A percentile compares a stretch with the other conserved stretches of the same genome.
phyloP scores from a whole-genome alignment of 2,329 filamentous ascomycete genomes.

The Dothistroma septosporum region DNA sequence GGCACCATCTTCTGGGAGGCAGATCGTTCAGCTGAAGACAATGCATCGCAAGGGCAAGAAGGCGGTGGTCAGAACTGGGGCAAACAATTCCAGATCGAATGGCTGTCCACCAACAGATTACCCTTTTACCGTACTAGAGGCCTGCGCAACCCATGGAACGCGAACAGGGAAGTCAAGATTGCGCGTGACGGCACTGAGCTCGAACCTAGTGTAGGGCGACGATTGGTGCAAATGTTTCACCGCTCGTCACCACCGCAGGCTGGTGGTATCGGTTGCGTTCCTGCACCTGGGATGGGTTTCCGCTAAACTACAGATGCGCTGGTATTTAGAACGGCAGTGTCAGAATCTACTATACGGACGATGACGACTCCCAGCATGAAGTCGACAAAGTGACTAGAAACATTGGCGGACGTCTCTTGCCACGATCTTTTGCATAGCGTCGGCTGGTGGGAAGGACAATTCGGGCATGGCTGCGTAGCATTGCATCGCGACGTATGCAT shows the following conservation, averaged over 20 bases:
- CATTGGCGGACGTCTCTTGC: not conserved
- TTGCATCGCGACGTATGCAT: not conserved
- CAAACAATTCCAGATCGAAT: slow-evolving; percentile 86
- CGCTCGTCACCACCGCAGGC: slow-evolving; percentile 18
- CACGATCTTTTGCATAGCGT: not conserved
- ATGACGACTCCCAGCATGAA: not conserved
- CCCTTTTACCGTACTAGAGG: slow-evolving; percentile 88
- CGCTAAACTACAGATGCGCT: slow-evolving; percentile 2
- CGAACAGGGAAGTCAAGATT: slow-evolving; percentile 92
- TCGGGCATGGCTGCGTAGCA: not conserved
- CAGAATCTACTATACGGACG: not conserved
- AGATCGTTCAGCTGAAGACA: slow-evolving; percentile 57
- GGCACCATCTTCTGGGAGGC: slow-evolving; percentile 97
- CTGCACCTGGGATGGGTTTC: slow-evolving; percentile 10
- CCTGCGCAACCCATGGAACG: slow-evolving; percentile 89
- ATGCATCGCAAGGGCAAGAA: slow-evolving; percentile 35
- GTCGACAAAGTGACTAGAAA: not conserved
- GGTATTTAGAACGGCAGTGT: not conserved
- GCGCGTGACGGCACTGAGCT: slow-evolving; percentile 91
- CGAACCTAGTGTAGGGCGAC: slow-evolving; percentile 74
- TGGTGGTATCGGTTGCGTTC: slow-evolving; percentile 1
- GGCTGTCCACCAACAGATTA: slow-evolving; percentile 76
- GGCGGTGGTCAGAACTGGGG: slow-evolving; percentile 66
- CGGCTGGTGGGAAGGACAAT: not conserved
- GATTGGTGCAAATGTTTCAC: slow-evolving; percentile 70